Base-by-base conservation (phyloP, 495 filamentous ascomycete species). In the Friedmanniomyces simplex region DNA sequence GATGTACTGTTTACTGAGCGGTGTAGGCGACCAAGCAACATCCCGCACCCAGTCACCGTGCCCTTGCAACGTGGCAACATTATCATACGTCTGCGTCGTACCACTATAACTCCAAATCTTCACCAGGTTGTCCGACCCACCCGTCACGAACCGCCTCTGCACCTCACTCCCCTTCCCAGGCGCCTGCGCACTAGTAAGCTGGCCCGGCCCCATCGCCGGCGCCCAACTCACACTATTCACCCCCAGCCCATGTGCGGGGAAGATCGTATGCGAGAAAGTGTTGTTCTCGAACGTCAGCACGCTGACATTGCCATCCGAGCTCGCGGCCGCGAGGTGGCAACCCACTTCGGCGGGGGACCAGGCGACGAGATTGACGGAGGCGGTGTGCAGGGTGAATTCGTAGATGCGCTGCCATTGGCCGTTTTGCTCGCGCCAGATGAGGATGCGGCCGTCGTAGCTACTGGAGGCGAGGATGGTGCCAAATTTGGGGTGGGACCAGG, bases 41-140 rank as follows among this genome's bases (percentile, higher is more conserved):
- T 99, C 94, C 48, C 93, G 86, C 50, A 99, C 93, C 93, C 93
- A 99, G 75, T 97, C 93, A 0, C 82, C 84, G 71, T 99, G 93
- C 62, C 93, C 93, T 5, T 73, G 67, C 52, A 84, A 77, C 63
- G 80, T 80, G 28, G 69, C 51, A 61, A 76, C 57, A 67, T 72
- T 68, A 63, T 61, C 73, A 67, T 86, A 88, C 26, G 71, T 73
- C 51, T 76, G 75, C 32, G 72, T 67, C 56, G 85, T 78, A 26
- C 73, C 57, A 62, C 79, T 81, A 52, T 34, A 62, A 60, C 80
- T 78, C 94, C 93, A 99, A 57, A 97, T 83, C 77, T 90, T 93
- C 63, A 99, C 81, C 61, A 85, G 65, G 66, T 95, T 95, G 69
- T 99, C 93, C 61, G 85, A 89, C 18, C 93, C 93, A 52, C 93